Percentiles rank a stretch among this genome's conserved stretches.
Conservation (phyloP, 2,329 filamentous ascomycete genomes). For the Beauveria bassiana region DNA sequence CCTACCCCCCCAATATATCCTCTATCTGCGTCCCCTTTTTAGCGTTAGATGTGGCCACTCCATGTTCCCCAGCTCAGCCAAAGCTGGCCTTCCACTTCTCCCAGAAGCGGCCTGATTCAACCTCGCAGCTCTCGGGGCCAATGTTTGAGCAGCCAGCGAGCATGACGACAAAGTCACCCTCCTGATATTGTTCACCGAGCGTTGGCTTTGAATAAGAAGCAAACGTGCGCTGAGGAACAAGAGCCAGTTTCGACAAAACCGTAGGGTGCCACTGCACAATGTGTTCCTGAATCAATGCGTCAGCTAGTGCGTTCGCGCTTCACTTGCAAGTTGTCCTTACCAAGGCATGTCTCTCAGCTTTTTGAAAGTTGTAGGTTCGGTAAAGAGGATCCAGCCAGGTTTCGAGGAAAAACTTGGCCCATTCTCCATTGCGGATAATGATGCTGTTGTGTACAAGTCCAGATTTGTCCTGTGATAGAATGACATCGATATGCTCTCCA, state of each 20-base stretch:
- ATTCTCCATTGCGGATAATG: slow-evolving; percentile 74
- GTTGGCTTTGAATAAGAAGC: slow-evolving; percentile 63
- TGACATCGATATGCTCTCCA: slow-evolving; percentile 68
- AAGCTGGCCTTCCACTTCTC: slow-evolving; percentile 39
- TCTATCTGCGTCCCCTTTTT: background rate
- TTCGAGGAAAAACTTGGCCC: slow-evolving; percentile 88
- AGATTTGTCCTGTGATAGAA: slow-evolving; percentile 76
- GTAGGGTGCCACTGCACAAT: slow-evolving; percentile 96
- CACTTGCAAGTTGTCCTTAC: slow-evolving; percentile 39
- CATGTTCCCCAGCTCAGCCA: slow-evolving; percentile 12
- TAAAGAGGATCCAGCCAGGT: slow-evolving; percentile 96
- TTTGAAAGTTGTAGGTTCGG: slow-evolving; percentile 91
- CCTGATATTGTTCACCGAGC: slow-evolving; percentile 60
- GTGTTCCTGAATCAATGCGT: slow-evolving; percentile 54
- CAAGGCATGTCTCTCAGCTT: slow-evolving; percentile 84
- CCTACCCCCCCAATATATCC: background rate
- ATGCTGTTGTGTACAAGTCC: slow-evolving; percentile 73
- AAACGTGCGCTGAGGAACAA: slow-evolving; percentile 78
- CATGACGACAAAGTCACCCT: slow-evolving; percentile 77
- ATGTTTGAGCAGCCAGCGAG: slow-evolving; percentile 64
- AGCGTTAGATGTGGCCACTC: background rate
- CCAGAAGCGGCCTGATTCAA: slow-evolving; percentile 53
- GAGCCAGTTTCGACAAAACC: slow-evolving; percentile 77
- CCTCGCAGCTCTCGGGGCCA: slow-evolving; percentile 57
- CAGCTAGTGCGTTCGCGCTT: slow-evolving; percentile 16